phyloP scores from a whole-genome alignment of 306 rosid genomes.

The Dicorynia guianensis region DNA sequence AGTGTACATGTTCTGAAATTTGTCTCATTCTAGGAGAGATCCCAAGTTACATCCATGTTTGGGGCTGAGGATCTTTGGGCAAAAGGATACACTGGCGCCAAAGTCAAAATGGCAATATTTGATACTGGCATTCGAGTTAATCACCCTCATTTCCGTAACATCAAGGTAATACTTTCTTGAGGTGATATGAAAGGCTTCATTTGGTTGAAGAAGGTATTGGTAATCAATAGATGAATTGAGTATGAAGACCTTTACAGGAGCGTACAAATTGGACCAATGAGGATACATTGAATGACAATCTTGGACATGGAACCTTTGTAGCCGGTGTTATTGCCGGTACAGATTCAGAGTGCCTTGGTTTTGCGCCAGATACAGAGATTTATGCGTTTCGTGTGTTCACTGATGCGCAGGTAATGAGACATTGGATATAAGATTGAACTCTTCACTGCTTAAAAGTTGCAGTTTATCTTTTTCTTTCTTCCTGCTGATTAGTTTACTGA shows the following conservation, averaged over 20 bases:
- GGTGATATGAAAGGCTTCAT: not conserved
- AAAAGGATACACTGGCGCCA: slow-evolving; percentile 83
- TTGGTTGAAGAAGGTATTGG: slow-evolving; percentile 26
- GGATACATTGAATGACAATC: slow-evolving; percentile 92
- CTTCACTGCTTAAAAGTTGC: slow-evolving; percentile 15
- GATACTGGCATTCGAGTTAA: slow-evolving; percentile 94
- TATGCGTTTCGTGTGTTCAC: slow-evolving; percentile 99
- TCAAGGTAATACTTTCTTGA: slow-evolving; percentile 65
- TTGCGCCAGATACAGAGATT: slow-evolving; percentile 97
- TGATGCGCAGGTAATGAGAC: slow-evolving; percentile 98
- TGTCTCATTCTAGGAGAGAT: slow-evolving; percentile 55
- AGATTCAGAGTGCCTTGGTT: slow-evolving; percentile 90
- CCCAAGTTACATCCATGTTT: slow-evolving; percentile 30
- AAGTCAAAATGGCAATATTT: slow-evolving; percentile 97
- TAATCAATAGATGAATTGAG: slow-evolving; percentile 32
- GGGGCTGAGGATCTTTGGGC: slow-evolving; percentile 61
- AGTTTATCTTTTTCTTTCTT: not conserved
- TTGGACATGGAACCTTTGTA: slow-evolving; percentile 98
- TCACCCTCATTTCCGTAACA: slow-evolving; percentile 95
- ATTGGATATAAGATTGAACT: slow-evolving; percentile 42
- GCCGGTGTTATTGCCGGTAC: slow-evolving; percentile 96
- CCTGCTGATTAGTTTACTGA: slow-evolving; percentile 1
- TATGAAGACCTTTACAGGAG: slow-evolving; percentile 62
- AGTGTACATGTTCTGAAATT: slow-evolving; percentile 30
- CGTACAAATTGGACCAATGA: slow-evolving; percentile 99